Base-by-base conservation (phyloP, 306 rosid species). In the Quercus ilex region DNA sequence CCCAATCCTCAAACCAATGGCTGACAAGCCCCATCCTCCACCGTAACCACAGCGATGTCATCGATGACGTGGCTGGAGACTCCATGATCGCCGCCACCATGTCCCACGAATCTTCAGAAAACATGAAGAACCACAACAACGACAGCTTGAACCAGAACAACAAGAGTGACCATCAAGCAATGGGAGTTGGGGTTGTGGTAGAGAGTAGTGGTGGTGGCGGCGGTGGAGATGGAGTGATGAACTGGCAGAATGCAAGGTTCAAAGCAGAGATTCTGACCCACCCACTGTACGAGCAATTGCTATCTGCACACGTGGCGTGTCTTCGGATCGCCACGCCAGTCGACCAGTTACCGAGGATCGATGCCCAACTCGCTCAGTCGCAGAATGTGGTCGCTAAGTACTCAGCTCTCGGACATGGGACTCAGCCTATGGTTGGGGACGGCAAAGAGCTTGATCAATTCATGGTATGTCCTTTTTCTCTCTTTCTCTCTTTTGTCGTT, bases 271-370 rank as follows among this genome's bases (percentile, higher is more conserved):
- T 95, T 85, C 86, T 95, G 18, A 65, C 90, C 0, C 98, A 95
- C 63, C 99, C 98, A 46, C 86, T 95, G 14, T 95, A 95, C 56
- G 98, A 95, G 55, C 97, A 92, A 79, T 88, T 95, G 57, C 89
- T 95, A 9, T 93, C 98, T 55, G 98, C 99, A 3, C 98, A 93
- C 74, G 99, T 95, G 74, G 91, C 97, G 20, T 95, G 99, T 79
- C 87, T 95, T 25, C 87, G 98, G 83, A 95, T 95, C 85, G 98
- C 99, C 35, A 95, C 99, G 23, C 99, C 98, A 57, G 99, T 95
- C 13, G 98, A 95, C 82, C 99, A 95, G 91, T 75, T 95, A 79
- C 97, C 99, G 2, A 93, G 97, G 83, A 95, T 95, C 77, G 98
- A 95, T 57, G 98, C 97, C 23, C 97, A 95, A 92, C 87, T 95